Percentiles rank a stretch among this genome's conserved stretches.
Evolutionary conservation across 345 rosid genomes (phyloP).

Genomic region (Angophora floribunda): DNA sequence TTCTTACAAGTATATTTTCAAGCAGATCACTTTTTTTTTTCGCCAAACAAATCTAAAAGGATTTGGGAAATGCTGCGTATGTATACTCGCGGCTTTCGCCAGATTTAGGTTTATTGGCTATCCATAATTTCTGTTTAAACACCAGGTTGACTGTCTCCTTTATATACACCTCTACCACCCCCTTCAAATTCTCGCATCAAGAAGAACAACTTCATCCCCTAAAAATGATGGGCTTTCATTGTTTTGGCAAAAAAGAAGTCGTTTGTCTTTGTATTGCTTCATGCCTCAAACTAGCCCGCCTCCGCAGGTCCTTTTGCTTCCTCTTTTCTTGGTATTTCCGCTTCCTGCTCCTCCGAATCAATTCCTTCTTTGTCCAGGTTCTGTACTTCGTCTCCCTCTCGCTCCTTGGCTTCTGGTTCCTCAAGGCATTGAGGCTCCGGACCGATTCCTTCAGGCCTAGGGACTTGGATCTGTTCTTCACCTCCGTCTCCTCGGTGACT

Average conservation of each 20-base stretch:
- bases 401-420: slow-evolving; percentile 16
- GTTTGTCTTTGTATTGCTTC: background rate
- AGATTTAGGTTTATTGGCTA: background rate
- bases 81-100: background rate
- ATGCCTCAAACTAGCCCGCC: background rate
- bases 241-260: background rate
- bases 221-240: background rate
- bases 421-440: slow-evolving; percentile 17
- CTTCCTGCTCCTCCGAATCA: background rate
- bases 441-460: slow-evolving; percentile 13
- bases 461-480: slow-evolving; percentile 52
- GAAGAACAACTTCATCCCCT: background rate
- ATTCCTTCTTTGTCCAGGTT: slow-evolving; percentile 25
- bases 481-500: slow-evolving; percentile 49
- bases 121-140: background rate
- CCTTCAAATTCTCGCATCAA: background rate
- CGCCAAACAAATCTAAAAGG: background rate
- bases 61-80: background rate
- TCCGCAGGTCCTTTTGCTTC: background rate
- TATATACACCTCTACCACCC: background rate
- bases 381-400: slow-evolving; percentile 28
- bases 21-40: no score
- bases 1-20: no score
- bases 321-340: background rate
- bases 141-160: background rate